phyloP scores from a whole-genome alignment of 2,329 filamentous ascomycete genomes.

The Colletotrichum scovillei region DNA sequence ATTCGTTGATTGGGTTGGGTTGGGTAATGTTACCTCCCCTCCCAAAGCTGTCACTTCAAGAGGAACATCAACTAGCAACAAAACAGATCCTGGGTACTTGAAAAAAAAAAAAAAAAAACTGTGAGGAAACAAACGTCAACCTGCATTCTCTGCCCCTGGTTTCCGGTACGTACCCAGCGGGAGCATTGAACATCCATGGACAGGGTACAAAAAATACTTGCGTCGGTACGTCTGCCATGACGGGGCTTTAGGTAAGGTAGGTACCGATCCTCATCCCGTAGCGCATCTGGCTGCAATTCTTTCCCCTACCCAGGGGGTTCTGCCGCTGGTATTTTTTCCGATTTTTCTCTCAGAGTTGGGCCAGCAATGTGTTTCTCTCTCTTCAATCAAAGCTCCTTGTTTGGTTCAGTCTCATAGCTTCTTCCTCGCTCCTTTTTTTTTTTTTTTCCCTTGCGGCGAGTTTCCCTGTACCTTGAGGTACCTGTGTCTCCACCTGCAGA shows the following conservation, averaged over 20 bases:
- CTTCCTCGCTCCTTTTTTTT: too few relatives aligned
- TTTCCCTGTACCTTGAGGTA: not conserved
- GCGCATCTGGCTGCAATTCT: not conserved
- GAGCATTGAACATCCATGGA: not conserved
- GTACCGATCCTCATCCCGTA: conserved; percentile 6
- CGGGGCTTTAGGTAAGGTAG: not conserved
- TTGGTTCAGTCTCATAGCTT: not conserved
- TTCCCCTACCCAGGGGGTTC: not conserved
- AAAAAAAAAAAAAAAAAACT: not conserved
- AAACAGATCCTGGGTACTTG: not conserved
- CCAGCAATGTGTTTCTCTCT: conserved; percentile 1
- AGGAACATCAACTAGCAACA: not conserved
- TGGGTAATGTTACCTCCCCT: not conserved
- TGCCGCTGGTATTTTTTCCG: conserved; percentile 23
- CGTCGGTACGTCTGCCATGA: not conserved
- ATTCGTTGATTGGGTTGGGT: not conserved
- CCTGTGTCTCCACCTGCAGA: conserved; percentile 14
- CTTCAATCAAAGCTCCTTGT: conserved; percentile 15
- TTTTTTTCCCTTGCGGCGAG: not conserved
- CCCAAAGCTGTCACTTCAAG: not conserved
- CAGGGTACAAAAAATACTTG: not conserved
- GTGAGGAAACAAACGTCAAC: conserved; percentile 24
- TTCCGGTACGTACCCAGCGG: not conserved
- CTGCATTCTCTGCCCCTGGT: not conserved
- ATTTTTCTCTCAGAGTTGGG: not conserved